Evolutionary conservation across 2,329 filamentous ascomycete species (phyloP).

Genomic region (Westerdykella ornata): DNA sequence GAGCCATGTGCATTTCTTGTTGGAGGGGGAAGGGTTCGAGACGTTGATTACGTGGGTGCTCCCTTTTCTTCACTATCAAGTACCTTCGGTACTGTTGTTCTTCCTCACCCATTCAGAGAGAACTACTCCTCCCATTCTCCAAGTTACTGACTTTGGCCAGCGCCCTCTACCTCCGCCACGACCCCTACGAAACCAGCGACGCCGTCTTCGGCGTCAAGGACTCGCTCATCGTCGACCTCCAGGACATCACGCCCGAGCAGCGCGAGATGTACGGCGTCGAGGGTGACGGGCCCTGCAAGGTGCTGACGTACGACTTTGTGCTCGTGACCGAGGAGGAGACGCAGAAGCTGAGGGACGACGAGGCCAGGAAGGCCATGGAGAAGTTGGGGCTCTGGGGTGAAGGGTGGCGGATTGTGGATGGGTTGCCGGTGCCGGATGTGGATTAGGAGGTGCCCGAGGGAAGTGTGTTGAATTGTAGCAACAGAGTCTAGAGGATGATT

Average conservation of each 20-base stretch:
- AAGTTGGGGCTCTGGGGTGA: conserved; percentile 50
- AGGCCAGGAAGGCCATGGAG: conserved; percentile 61
- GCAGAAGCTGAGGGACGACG: conserved; percentile 56
- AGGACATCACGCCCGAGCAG: conserved; percentile 21
- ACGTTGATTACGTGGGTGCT: conserved; percentile 69
- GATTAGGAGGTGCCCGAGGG: conserved; percentile 38
- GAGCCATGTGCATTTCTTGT: conserved; percentile 54
- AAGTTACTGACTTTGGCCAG: conserved; percentile 37
- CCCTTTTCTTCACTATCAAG: background rate
- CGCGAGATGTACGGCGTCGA: conserved; percentile 52
- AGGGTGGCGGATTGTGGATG: conserved; percentile 67
- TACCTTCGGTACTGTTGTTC: background rate
- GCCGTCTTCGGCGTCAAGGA: conserved; percentile 84
- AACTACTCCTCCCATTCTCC: background rate
- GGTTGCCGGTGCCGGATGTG: conserved; percentile 67
- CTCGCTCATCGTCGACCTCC: conserved; percentile 50
- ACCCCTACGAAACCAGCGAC: conserved; percentile 76
- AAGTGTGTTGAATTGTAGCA: too few species aligned
- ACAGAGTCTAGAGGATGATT: too few species aligned
- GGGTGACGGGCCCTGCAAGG: conserved; percentile 44
- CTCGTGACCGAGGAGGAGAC: conserved; percentile 67
- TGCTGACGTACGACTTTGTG: conserved; percentile 70
- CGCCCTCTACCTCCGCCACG: conserved; percentile 68
- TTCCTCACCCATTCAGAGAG: background rate
- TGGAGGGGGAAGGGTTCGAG: conserved; percentile 53